A percentile compares a stretch with the other conserved stretches of the same genome.
Conservation (phyloP, 768 basidiomycete species). For the Naganishia kalamii region DNA sequence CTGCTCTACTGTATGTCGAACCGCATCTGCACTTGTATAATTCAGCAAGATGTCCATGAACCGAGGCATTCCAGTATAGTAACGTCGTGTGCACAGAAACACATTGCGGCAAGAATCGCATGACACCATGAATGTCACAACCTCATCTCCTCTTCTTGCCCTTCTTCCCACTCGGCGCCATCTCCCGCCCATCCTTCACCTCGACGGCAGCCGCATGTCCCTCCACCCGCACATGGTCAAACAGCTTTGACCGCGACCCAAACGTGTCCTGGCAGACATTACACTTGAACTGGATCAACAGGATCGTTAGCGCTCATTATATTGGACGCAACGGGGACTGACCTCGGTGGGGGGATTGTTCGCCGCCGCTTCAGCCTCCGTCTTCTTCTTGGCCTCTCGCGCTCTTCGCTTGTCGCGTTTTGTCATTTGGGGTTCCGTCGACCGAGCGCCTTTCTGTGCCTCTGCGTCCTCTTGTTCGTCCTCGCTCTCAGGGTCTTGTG, state of each 20-base stretch:
- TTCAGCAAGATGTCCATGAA: not conserved
- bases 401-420: slow-evolving; percentile 79
- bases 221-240: slow-evolving; percentile 26
- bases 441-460: slow-evolving; percentile 19
- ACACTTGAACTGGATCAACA: slow-evolving; percentile 8
- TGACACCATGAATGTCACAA: too few species aligned
- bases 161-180: slow-evolving; percentile 6
- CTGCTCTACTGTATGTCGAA: not conserved
- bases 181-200: not conserved
- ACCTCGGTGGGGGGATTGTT: slow-evolving; percentile 8
- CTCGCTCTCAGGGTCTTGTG: too few species aligned
- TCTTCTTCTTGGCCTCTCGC: slow-evolving; percentile 66
- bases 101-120: too few species aligned
- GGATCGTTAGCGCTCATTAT: not conserved
- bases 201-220: slow-evolving; percentile 19
- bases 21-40: not conserved
- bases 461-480: slow-evolving; percentile 25
- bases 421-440: slow-evolving; percentile 48
- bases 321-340: not conserved
- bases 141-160: slow-evolving; percentile 13
- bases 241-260: slow-evolving; percentile 20
- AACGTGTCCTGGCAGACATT: slow-evolving; percentile 25
- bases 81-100: too few species aligned
- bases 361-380: slow-evolving; percentile 40
- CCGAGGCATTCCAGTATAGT: too few species aligned